These are phyloP conservation scores for Leishmania aethiopica DNA, from an alignment of 208 protist genomes.

Conservation along the genomic window DNA sequence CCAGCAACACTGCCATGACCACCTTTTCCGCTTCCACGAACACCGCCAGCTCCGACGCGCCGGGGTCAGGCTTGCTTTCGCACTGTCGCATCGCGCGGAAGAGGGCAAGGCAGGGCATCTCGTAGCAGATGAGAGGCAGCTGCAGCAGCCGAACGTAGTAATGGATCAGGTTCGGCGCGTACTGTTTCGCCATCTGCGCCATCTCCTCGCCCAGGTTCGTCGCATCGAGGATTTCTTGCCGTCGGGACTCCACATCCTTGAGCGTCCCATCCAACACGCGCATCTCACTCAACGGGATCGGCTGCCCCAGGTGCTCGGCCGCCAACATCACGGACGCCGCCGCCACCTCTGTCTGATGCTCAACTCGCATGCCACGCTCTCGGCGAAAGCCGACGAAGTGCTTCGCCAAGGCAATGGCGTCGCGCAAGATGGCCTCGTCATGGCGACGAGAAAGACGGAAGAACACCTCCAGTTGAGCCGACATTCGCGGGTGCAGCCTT, in stretches of 20 bases:
- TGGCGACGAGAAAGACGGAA: conserved; percentile 44
- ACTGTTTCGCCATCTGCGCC: conserved; percentile 31
- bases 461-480: conserved; percentile 55
- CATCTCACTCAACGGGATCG: conserved; percentile 67
- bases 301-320: conserved; percentile 48
- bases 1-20: conserved; percentile 60
- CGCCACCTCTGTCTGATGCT: conserved; percentile 53
- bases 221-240: conserved; percentile 53
- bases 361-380: conserved; percentile 49
- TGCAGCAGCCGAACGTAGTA: conserved; percentile 71
- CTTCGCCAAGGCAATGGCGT: conserved; percentile 55
- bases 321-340: conserved; percentile 81
- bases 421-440: conserved; percentile 39
- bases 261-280: conserved; percentile 61
- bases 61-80: not conserved
- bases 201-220: conserved; percentile 39
- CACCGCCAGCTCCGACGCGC: conserved; percentile 27
- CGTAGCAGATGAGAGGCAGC: conserved; percentile 58
- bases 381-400: conserved; percentile 57
- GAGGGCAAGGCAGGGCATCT: conserved; percentile 51
- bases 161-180: conserved; percentile 48
- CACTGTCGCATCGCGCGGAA: conserved; percentile 37
- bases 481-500: conserved; percentile 49
- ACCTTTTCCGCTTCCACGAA: conserved; percentile 59
- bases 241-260: conserved; percentile 57